Percentiles rank a stretch among this genome's conserved stretches.
Evolutionary conservation across 1,284 basidiomycete genomes (phyloP).

Genomic region (Violaceomyces palustris): DNA sequence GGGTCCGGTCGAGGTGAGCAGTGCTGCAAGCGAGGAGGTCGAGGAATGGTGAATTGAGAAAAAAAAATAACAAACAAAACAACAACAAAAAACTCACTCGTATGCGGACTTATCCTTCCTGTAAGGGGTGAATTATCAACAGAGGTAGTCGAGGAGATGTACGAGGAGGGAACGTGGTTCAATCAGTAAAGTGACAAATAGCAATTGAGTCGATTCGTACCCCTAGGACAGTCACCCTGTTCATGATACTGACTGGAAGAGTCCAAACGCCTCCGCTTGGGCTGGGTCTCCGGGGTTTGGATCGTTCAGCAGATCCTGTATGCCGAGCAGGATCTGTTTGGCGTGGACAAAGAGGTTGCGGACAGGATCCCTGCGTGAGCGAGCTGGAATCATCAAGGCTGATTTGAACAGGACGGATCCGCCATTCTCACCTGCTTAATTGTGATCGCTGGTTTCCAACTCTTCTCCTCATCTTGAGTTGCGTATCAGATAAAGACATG

Average conservation of each 20-base stretch:
- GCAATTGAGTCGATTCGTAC: too few species aligned
- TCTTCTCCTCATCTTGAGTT: slow-evolving; percentile 81
- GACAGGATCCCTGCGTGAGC: background rate
- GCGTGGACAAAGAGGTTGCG: background rate
- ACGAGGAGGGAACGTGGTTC: too few species aligned
- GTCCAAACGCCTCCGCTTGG: slow-evolving; percentile 92
- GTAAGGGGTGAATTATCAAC: too few species aligned
- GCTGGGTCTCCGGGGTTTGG: slow-evolving; percentile 93
- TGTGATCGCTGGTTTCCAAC: slow-evolving; percentile 97
- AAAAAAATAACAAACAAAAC: background rate
- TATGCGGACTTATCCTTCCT: slow-evolving; percentile 44
- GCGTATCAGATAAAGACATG: too few species aligned
- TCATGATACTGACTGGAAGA: slow-evolving; percentile 77
- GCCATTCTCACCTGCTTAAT: slow-evolving; percentile 78
- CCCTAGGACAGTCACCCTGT: background rate
- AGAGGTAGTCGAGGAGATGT: too few species aligned
- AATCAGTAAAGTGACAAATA: too few species aligned
- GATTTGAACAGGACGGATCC: background rate
- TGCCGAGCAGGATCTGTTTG: slow-evolving; percentile 80
- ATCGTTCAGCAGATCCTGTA: slow-evolving; percentile 88
- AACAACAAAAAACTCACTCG: slow-evolving; percentile 21
- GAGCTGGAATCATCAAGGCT: background rate
- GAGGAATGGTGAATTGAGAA: background rate
- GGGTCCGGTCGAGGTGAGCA: too few species aligned
- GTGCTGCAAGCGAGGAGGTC: background rate